A percentile compares a stretch with the other conserved stretches of the same genome.
phyloP scores from a whole-genome alignment of 129 eudicot species.

The Escallonia rubra region DNA sequence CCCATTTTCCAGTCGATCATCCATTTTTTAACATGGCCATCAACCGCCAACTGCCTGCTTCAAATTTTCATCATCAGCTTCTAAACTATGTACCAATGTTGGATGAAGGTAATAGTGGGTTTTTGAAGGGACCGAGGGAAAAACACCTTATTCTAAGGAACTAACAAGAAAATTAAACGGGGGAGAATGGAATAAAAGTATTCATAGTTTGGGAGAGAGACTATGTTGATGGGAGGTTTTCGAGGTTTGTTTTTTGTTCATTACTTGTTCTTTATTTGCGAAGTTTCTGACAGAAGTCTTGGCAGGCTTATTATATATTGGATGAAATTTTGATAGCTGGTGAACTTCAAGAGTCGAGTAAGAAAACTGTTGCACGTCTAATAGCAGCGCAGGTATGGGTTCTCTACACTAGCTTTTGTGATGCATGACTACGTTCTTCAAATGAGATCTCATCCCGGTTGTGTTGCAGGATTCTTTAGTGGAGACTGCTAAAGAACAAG shows the following conservation, averaged over 20 bases:
- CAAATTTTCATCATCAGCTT: neutral
- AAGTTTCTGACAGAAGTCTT: neutral
- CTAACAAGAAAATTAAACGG: no score
- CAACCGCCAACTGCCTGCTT: neutral
- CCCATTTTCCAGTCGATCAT: neutral
- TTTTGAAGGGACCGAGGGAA: no score
- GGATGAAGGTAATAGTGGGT: no score
- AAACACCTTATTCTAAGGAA: no score
- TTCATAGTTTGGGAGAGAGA: neutral
- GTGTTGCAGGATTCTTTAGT: constrained; percentile 78
- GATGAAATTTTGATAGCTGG: constrained; percentile 93
- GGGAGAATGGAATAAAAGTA: no score
- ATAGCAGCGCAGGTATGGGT: constrained; percentile 69
- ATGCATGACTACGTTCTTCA: neutral
- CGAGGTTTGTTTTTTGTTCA: neutral
- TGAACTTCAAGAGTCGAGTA: constrained; percentile 97
- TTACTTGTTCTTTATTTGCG: neutral
- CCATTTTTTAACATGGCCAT: neutral
- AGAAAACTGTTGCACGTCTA: constrained; percentile 85
- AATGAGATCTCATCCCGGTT: neutral
- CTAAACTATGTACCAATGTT: neutral
- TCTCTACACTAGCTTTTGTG: neutral
- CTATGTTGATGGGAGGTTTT: neutral
- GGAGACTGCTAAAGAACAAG: constrained; percentile 88
- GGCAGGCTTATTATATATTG: constrained; percentile 89